A percentile compares a stretch with the other conserved stretches of the same genome.
Evolutionary conservation across 2,329 filamentous ascomycete genomes (phyloP).

Genomic region (Fusarium sp.): DNA sequence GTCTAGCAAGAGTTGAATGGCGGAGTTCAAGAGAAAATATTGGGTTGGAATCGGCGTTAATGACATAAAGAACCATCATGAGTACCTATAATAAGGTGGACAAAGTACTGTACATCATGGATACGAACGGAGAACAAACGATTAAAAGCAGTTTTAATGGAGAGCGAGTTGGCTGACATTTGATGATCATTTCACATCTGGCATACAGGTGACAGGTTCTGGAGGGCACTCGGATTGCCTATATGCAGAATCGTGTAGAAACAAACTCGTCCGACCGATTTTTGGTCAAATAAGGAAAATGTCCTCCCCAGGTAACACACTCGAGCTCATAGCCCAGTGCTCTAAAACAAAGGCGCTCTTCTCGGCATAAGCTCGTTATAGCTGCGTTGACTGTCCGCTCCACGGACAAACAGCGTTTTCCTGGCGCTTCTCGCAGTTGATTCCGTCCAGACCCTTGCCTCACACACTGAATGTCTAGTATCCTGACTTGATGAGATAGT

Average conservation of each 20-base stretch:
- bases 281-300: conserved; percentile 38
- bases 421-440: conserved; percentile 18
- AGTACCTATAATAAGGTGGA: conserved; percentile 2
- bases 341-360: conserved; percentile 41
- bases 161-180: background rate
- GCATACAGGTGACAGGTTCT: conserved; percentile 9
- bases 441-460: conserved; percentile 12
- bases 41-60: conserved; percentile 42
- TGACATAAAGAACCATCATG: conserved; percentile 19
- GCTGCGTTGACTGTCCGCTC: conserved; percentile 32
- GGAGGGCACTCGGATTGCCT: conserved; percentile 41
- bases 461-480: conserved; percentile 67
- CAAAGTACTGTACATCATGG: conserved; percentile 23
- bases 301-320: conserved; percentile 35
- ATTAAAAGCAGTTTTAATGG: conserved; percentile 13
- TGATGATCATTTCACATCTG: background rate
- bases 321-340: conserved; percentile 33
- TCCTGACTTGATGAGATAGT: conserved; percentile 82
- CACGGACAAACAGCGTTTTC: conserved; percentile 29
- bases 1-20: conserved; percentile 21
- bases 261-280: conserved; percentile 38
- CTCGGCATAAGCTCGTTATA: conserved; percentile 39
- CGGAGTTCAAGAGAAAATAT: conserved; percentile 37
- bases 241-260: conserved; percentile 45
- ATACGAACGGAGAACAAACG: conserved; percentile 13